A percentile compares a stretch with the other conserved stretches of the same genome.
Evolutionary conservation across 1,284 basidiomycete species (phyloP).

Genomic region (Athelia psychrophila): DNA sequence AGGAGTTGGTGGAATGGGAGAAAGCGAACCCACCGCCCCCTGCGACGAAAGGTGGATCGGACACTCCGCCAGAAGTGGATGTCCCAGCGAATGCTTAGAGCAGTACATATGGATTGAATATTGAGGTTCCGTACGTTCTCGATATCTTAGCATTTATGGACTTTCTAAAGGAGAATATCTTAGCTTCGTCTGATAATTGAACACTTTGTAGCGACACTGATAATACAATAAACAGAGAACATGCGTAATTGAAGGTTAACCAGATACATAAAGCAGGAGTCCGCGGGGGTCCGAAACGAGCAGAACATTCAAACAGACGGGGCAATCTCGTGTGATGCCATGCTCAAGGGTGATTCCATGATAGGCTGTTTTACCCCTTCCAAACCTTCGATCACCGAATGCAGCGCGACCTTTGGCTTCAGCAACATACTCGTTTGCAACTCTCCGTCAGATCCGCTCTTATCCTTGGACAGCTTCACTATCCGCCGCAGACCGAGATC

Average conservation of each 20-base stretch:
- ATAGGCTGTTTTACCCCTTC: constrained; percentile 20
- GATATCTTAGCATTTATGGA: too few relatives aligned
- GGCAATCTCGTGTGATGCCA: background rate
- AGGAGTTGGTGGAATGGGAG: constrained; percentile 62
- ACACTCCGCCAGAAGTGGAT: background rate
- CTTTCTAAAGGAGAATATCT: too few relatives aligned
- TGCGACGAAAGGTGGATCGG: background rate
- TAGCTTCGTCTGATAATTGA: too few relatives aligned
- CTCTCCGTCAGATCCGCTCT: constrained; percentile 18
- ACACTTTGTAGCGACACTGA: too few relatives aligned
- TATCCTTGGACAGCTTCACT: constrained; percentile 18
- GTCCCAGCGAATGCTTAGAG: too few relatives aligned
- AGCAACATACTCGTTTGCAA: constrained; percentile 23
- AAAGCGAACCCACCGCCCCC: constrained; percentile 25
- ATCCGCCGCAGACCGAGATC: constrained; percentile 27
- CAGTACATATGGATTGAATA: too few relatives aligned
- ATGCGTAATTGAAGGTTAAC: too few relatives aligned
- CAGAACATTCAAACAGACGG: background rate
- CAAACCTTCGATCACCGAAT: constrained; percentile 29
- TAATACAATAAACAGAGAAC: too few relatives aligned
- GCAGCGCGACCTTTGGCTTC: constrained; percentile 30
- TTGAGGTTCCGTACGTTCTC: too few relatives aligned
- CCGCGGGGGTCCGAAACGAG: too few relatives aligned
- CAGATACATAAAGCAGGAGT: too few relatives aligned
- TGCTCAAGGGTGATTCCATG: background rate